These are phyloP conservation scores for Penicilliopsis zonata DNA, from an alignment of 495 filamentous ascomycete genomes.

Conservation along the genomic window DNA sequence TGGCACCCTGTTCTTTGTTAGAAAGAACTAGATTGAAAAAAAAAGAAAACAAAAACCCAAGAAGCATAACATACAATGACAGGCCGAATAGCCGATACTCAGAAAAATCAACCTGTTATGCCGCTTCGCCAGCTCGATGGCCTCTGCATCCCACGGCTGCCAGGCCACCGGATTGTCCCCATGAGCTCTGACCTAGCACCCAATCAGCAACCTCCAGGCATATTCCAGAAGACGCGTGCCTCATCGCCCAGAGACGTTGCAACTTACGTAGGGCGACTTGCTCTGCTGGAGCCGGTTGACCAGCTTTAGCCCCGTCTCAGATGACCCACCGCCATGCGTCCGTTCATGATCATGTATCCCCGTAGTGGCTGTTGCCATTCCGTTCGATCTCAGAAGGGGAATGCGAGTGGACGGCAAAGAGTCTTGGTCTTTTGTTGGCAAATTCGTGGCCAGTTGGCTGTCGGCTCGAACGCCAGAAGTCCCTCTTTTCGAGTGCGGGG, in stretches of 20 bases:
- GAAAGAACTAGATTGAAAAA: background rate
- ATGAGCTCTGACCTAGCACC: slow-evolving; percentile 59
- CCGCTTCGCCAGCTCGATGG: slow-evolving; percentile 62
- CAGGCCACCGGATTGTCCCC: slow-evolving; percentile 82
- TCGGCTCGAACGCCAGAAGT: too few relatives aligned
- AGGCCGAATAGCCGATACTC: slow-evolving; percentile 91
- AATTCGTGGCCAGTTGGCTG: too few relatives aligned
- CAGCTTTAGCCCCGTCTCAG: slow-evolving; percentile 28
- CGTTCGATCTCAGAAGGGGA: too few relatives aligned
- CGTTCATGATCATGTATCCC: slow-evolving; percentile 17
- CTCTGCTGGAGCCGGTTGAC: slow-evolving; percentile 63
- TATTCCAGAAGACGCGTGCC: slow-evolving; percentile 1
- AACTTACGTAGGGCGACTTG: slow-evolving; percentile 65
- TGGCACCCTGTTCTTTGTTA: slow-evolving; percentile 55
- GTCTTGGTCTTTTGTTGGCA: too few relatives aligned
- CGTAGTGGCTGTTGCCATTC: slow-evolving; percentile 9
- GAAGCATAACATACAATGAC: slow-evolving; percentile 60
- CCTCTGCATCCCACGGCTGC: slow-evolving; percentile 77
- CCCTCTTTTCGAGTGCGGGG: too few relatives aligned
- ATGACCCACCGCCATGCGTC: slow-evolving; percentile 11
- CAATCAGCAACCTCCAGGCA: slow-evolving; percentile 2
- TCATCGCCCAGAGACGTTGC: background rate
- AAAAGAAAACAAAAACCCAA: background rate
- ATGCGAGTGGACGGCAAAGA: too few relatives aligned
- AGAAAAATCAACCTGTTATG: slow-evolving; percentile 83